phyloP scores from a whole-genome alignment of 2,329 filamentous ascomycete species.

The Lasiodiplodia sp. region DNA sequence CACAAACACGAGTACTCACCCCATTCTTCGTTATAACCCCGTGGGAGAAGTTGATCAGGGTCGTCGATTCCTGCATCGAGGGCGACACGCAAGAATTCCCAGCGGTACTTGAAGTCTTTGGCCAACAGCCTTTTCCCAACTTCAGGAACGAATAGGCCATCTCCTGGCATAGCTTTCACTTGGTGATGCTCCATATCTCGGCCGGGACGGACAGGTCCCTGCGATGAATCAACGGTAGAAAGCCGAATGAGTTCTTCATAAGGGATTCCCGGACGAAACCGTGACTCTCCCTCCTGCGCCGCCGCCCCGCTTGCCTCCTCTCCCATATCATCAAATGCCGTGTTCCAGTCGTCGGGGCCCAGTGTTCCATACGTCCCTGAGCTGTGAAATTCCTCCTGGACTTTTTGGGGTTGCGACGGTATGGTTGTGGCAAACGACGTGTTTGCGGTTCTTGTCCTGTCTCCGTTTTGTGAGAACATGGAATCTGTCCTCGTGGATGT shows the following conservation, averaged over 20 bases:
- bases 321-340: neutral
- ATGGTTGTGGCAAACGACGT: constrained; percentile 20
- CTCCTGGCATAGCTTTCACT: constrained; percentile 39
- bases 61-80: constrained; percentile 32
- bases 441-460: neutral
- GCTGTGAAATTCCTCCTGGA: neutral
- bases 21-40: neutral
- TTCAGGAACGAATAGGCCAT: constrained; percentile 41
- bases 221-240: neutral
- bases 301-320: neutral
- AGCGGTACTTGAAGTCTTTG: constrained; percentile 43
- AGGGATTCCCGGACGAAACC: neutral
- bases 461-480: neutral
- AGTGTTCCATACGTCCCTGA: constrained; percentile 3
- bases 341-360: neutral
- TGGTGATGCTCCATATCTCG: constrained; percentile 32
- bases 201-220: neutral
- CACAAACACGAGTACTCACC: constrained; percentile 37
- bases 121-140: constrained; percentile 27
- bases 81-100: constrained; percentile 43
- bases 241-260: neutral
- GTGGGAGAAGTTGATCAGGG: neutral
- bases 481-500: constrained; percentile 10
- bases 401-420: neutral
- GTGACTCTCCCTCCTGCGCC: neutral